Conservation (phyloP, 257 asterid genomes). For the Solanum appendiculatum region DNA sequence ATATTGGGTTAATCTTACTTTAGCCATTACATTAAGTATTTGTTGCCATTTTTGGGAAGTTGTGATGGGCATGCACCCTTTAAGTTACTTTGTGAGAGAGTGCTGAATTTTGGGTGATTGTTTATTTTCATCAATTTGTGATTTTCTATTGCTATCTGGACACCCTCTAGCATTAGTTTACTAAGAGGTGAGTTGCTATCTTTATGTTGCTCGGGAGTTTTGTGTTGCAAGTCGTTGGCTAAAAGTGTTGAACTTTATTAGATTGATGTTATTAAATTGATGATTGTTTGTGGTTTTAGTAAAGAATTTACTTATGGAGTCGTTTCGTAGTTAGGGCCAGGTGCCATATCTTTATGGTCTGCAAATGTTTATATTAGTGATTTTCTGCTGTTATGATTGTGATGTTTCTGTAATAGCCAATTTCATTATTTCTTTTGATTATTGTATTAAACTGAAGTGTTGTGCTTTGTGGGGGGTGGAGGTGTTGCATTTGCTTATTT, state of each 20-base stretch:
- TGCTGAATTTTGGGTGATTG: constrained; percentile 17
- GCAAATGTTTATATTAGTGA: background rate
- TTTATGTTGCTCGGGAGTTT: background rate
- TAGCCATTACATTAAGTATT: background rate
- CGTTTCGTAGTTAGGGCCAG: background rate
- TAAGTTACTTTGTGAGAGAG: constrained; percentile 9
- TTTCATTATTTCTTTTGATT: background rate
- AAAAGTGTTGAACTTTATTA: background rate
- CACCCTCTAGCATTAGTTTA: background rate
- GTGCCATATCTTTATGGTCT: background rate
- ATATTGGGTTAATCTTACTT: background rate
- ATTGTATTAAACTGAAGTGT: background rate
- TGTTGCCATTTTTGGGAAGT: background rate
- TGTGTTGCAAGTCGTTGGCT: background rate
- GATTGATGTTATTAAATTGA: background rate
- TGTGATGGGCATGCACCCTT: constrained; percentile 32
- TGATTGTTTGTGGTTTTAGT: background rate
- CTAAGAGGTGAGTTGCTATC: background rate
- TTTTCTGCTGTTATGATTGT: background rate
- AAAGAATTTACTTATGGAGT: background rate
- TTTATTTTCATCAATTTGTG: constrained; percentile 10
- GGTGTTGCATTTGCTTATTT: background rate
- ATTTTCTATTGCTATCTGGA: background rate
- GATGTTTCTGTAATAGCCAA: background rate
- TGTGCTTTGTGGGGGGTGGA: background rate